Evolutionary conservation across 2,329 filamentous ascomycete species (phyloP).

Genomic region (Phaeosphaeriaceae sp.): DNA sequence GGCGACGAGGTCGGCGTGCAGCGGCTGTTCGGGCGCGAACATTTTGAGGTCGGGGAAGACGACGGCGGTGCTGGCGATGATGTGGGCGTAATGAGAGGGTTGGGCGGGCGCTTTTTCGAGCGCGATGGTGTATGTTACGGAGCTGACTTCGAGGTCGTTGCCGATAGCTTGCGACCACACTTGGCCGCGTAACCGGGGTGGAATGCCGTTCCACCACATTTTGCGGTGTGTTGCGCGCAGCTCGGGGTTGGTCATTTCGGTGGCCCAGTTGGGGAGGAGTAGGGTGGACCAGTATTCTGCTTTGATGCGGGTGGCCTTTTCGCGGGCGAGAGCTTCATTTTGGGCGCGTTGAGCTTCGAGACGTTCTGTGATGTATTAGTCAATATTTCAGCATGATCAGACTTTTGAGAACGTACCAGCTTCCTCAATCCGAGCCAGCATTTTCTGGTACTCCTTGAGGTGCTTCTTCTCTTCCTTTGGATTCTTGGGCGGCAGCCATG

Average conservation of each 20-base stretch:
- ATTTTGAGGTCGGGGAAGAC: slow-evolving; percentile 78
- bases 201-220: slow-evolving; percentile 82
- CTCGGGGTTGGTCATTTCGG: slow-evolving; percentile 61
- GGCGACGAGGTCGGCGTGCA: slow-evolving; percentile 73
- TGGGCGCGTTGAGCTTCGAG: slow-evolving; percentile 50
- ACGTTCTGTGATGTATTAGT: slow-evolving; percentile 35
- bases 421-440: slow-evolving; percentile 73
- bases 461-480: slow-evolving; percentile 91
- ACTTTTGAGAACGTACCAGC: slow-evolving; percentile 52
- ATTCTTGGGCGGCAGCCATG: slow-evolving; percentile 85
- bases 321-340: slow-evolving; percentile 58
- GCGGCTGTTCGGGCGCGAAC: slow-evolving; percentile 71
- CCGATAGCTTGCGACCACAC: slow-evolving; percentile 77
- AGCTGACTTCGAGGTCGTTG: slow-evolving; percentile 73
- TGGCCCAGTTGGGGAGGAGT: slow-evolving; percentile 77
- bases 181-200: slow-evolving; percentile 70
- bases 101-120: slow-evolving; percentile 68
- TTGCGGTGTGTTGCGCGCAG: slow-evolving; percentile 59
- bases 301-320: slow-evolving; percentile 58
- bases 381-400: background rate
- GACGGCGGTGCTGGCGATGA: slow-evolving; percentile 64
- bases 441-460: slow-evolving; percentile 81
- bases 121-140: slow-evolving; percentile 73
- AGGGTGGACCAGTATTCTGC: slow-evolving; percentile 76
- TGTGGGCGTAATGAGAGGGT: slow-evolving; percentile 52